Percentiles rank a stretch among this genome's conserved stretches.
Evolutionary conservation across 2,329 filamentous ascomycete species (phyloP).

Genomic region (Sclerotinia borealis): DNA sequence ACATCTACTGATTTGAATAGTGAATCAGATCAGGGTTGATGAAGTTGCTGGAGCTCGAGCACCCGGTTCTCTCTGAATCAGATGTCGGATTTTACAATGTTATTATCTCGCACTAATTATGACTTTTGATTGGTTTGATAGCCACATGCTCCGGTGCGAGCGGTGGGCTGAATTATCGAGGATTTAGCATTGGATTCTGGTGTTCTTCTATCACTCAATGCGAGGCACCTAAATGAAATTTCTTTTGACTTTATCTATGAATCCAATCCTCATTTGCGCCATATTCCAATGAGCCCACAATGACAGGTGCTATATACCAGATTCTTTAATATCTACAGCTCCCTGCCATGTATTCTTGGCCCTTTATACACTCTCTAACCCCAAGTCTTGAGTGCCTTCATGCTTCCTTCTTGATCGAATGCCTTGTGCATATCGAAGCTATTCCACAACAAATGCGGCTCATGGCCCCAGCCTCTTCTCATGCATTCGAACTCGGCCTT

Average conservation of each 20-base stretch:
- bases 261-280: background rate
- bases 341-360: background rate
- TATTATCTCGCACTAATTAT: too few relatives aligned
- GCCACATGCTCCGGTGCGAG: background rate
- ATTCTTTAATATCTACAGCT: background rate
- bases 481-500: conserved; percentile 83
- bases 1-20: too few relatives aligned
- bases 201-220: background rate
- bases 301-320: background rate
- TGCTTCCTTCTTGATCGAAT: conserved; percentile 74
- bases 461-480: conserved; percentile 81
- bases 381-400: conserved; percentile 45
- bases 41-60: too few relatives aligned
- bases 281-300: background rate
- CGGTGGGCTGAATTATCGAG: background rate
- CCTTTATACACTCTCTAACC: conserved; percentile 18
- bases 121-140: background rate
- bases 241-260: background rate
- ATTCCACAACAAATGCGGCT: conserved; percentile 83
- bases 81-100: too few relatives aligned
- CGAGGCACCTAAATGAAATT: background rate
- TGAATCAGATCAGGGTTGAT: too few relatives aligned
- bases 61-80: too few relatives aligned
- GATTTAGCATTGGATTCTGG: background rate
- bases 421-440: conserved; percentile 86